Conservation (phyloP, 306 rosid species). For the Sophora flavescens region DNA sequence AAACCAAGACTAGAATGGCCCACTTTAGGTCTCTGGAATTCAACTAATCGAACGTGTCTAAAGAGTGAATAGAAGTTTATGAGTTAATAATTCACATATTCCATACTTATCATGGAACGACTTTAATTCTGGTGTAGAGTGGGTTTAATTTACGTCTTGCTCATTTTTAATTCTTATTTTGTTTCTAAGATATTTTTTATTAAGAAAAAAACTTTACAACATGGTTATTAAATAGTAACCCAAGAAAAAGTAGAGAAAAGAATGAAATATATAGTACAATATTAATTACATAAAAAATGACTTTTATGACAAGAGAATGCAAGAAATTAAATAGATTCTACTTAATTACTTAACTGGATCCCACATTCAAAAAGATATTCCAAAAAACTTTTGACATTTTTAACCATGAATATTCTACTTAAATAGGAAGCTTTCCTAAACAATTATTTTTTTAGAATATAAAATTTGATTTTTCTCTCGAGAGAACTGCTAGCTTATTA, state of each 20-base stretch:
- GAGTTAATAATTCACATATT: too few relatives aligned
- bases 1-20: not conserved
- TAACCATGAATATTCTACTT: conserved; percentile 18
- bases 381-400: not conserved
- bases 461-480: too few relatives aligned
- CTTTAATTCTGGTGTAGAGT: too few relatives aligned
- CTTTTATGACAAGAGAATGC: not conserved
- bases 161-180: too few relatives aligned
- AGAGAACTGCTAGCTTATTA: too few relatives aligned
- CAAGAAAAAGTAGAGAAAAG: too few relatives aligned
- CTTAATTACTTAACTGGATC: conserved; percentile 36
- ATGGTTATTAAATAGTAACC: too few relatives aligned
- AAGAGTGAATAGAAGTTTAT: not conserved
- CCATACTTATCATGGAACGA: too few relatives aligned
- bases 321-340: not conserved
- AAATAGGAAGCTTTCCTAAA: not conserved
- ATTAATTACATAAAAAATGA: not conserved
- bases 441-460: too few relatives aligned
- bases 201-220: too few relatives aligned
- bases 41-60: not conserved
- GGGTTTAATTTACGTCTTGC: too few relatives aligned
- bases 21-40: not conserved
- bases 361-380: conserved; percentile 36
- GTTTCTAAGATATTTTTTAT: too few relatives aligned
- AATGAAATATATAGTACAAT: not conserved